These are phyloP conservation scores for Cryptosporidium bovis DNA, from an alignment of 169 alveolate genomes.

Conservation along the genomic window DNA sequence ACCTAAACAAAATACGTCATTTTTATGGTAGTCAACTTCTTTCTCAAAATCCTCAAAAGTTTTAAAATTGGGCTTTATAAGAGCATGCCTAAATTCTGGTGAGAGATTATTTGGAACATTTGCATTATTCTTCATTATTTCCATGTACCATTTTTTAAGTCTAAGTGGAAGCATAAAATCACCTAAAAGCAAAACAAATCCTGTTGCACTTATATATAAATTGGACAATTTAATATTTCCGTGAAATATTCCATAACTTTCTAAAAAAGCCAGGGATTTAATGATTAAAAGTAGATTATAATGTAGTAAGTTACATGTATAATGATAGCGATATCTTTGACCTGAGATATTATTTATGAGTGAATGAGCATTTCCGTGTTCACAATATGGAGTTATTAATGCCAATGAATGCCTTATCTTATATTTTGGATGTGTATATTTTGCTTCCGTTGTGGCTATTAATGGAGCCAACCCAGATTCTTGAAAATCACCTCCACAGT, in stretches of 20 bases:
- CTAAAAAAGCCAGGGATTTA: slow-evolving; percentile 53
- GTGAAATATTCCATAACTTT: slow-evolving; percentile 41
- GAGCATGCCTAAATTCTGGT: slow-evolving; percentile 27
- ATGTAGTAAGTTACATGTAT: slow-evolving; percentile 46
- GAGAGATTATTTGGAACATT: slow-evolving; percentile 28
- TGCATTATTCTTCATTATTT: slow-evolving; percentile 60
- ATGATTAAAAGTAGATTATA: slow-evolving; percentile 56
- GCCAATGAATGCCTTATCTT: slow-evolving; percentile 59
- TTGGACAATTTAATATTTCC: slow-evolving; percentile 63
- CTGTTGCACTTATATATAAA: slow-evolving; percentile 53
- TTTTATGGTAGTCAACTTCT: slow-evolving; percentile 43
- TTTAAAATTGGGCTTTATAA: slow-evolving; percentile 47
- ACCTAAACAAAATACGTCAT: slow-evolving; percentile 63
- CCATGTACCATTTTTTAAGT: slow-evolving; percentile 49
- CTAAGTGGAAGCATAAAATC: slow-evolving; percentile 69
- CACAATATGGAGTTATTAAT: slow-evolving; percentile 61
- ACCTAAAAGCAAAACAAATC: slow-evolving; percentile 59
- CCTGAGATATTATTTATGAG: slow-evolving; percentile 47
- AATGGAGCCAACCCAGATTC: slow-evolving; percentile 69
- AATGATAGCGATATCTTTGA: slow-evolving; percentile 41
- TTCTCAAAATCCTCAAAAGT: slow-evolving; percentile 63
- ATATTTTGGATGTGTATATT: slow-evolving; percentile 48
- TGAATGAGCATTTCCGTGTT: slow-evolving; percentile 44
- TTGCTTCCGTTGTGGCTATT: slow-evolving; percentile 42
- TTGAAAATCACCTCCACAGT: slow-evolving; percentile 71